Evolutionary conservation across 768 basidiomycete species (phyloP).

Genomic region (Lentinus brumalis): DNA sequence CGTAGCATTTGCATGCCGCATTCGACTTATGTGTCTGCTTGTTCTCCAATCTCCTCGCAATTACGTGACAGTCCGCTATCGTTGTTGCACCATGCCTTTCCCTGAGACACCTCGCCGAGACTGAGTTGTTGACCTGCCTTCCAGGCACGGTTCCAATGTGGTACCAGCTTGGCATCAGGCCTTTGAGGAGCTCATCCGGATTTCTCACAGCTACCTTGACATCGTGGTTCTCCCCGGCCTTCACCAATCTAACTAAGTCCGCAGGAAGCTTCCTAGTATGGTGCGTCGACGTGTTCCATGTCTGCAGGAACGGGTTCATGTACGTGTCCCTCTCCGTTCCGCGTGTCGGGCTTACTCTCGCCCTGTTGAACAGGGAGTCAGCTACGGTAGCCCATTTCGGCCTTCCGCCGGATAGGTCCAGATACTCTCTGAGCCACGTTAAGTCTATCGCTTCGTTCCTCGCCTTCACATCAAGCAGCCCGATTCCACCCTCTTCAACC

Average conservation of each 20-base stretch:
- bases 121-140: too few relatives aligned
- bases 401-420: neutral
- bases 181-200: too few relatives aligned
- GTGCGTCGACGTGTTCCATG: constrained; percentile 1
- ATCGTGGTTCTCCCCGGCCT: neutral
- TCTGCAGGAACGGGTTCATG: constrained; percentile 1
- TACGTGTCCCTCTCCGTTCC: too few relatives aligned
- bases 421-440: neutral
- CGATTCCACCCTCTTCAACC: neutral
- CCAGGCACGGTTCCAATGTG: too few relatives aligned
- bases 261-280: neutral
- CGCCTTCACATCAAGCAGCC: neutral
- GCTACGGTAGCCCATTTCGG: neutral
- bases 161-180: too few relatives aligned
- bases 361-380: neutral
- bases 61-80: too few relatives aligned
- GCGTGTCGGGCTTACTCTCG: neutral
- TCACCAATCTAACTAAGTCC: neutral
- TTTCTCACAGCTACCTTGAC: too few relatives aligned
- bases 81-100: too few relatives aligned
- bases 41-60: too few relatives aligned
- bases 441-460: neutral
- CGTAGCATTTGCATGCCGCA: too few relatives aligned
- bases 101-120: too few relatives aligned
- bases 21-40: too few relatives aligned